Base-by-base conservation (phyloP, 257 asterid species). In the Fraxinus excelsior region DNA sequence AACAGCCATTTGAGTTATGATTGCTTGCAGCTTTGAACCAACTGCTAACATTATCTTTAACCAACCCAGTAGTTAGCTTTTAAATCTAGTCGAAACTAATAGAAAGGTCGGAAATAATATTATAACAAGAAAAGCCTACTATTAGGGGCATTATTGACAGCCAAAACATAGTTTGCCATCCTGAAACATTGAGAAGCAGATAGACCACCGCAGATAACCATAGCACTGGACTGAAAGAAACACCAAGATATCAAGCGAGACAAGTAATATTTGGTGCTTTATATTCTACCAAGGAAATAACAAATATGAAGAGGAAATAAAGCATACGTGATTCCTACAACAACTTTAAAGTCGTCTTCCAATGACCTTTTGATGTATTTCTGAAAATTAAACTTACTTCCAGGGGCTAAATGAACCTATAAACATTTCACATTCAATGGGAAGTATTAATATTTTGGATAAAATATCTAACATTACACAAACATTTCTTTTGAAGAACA, bases 401-500 rank as follows among this genome's bases (percentile, higher is more conserved):
- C 99, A 23, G 99, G 92, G 49, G 98, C 93, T 88, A 95, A 82
- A 89, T 95, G 99, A 38, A 93, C 99, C 99, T 95, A 81, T 53
- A 74, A 14, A 70, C 18, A 76, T 40, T 26, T 34, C 16, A 2
- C 16, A 26, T 23, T 25, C 7, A 62, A 62, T 62, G 19, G n/a
- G 18, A 26, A 12, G 31, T 26, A 6, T 62, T 62, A 62, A 62
- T 25, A 23, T 26, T 62, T 62, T 26, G 68, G n/a, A 62, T 62
- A 26, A 62, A 62, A 23, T 25, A 13, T 62, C 19, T 9, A 13
- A 62, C 68, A 62, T 62, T 62, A 23, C 16, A 23, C 4, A n/a
- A 62, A 62, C 5, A 25, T 60, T 28, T 18, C 26, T 32, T 34
- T 42, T 21, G 19, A 74, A 71, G 46, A 75, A 84, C 97, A 89